Base-by-base conservation (phyloP, 768 basidiomycete genomes). In the Mycena metata region DNA sequence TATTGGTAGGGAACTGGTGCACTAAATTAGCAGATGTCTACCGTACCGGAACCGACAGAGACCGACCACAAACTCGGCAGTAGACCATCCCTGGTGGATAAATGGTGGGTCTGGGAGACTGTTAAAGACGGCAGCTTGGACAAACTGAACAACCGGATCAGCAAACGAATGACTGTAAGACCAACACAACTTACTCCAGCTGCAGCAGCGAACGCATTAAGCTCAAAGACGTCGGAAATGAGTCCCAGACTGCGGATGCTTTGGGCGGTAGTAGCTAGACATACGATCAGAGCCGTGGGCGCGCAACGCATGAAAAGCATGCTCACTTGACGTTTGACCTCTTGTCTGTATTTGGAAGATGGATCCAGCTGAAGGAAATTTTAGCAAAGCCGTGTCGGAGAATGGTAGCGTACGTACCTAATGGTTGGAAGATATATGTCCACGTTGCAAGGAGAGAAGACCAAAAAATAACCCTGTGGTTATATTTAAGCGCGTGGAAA, bases 191-290 rank as follows among this genome's bases (percentile, higher is more conserved):
- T 66, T 69, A 85, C 86, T 52, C 90, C 90, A 10, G 88, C 84
- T 10, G 90, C 87, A 30, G 90, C 87, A 12, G 87, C 78, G 73
- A 90, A 91, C 19, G 83, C 82, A 47, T 84, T 85, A 52, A 91
- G 72, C 10, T 83, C 75, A 21, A 73, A 61, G 19, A 86, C 77
- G 64, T 83, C 80, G 5, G 85, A 83, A 10, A 80, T 77, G 23
- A 89, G 83, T 9, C 84, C 86, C 39, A 90, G 66, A 2, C 73
- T 74, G 45, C 81, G 77, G n/a, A 71, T 79, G 65, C 84, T 83
- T 3, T 77, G 81, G n/a, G 86, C 84, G 9, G 56, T 72, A 45
- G 75, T 61, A n/a, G 70, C 87, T 86, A 64, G 9, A 47, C 30
- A 75, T 21, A 16, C 6, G 9, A 56, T 43, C 10, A 64, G 43